Base-by-base conservation (phyloP, 139 green algal species). In the Marvania coccoides region DNA sequence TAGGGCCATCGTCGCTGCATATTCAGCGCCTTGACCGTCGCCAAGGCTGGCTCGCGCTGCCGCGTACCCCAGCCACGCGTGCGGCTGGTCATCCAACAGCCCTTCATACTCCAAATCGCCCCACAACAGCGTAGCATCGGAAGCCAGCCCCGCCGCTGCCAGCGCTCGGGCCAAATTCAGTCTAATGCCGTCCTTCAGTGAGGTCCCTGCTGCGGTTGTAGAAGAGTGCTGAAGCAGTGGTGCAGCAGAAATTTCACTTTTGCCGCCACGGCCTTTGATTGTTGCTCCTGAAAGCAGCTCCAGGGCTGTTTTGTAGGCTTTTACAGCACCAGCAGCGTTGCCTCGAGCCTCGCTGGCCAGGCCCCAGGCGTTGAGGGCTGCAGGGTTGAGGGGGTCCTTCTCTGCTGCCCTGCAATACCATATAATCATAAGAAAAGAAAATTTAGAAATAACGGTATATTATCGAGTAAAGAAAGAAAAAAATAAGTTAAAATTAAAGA, bases 381-480 rank as follows among this genome's bases (percentile, higher is more conserved):
- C 69, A 10, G 77, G 56, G 40, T 86, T 78, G 61, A 85, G 79
- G 1, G 87, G 87, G 62, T 85, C 71, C 48, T 77, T 70, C 14
- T 65, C 47, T 0, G 63, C 64, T 2, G 64, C 61, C 65, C 85
- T 83, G 81, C 81, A 1, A 74, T 70, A 0, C 73, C 70, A n/a
- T 84, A 70, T 13, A 84, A 55, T 2, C 47, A 51, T 42, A 29
- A 53, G 33, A 6, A 5, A 6, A 23, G 24, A 34, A 48, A n/a
- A 12, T 39, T 23, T 12, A 47, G 39, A 8, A 61, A 4, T 12
- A 8, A 46, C 9, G 9, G 38, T 10, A 10, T 10, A 46, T 46
- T 10, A 46, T 46, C 38, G n/a, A n/a, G n/a, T n/a, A n/a, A n/a
- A n/a, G n/a, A n/a, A n/a, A n/a, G n/a, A n/a, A n/a, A n/a, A n/a